Base-by-base conservation (phyloP, 2,329 filamentous ascomycete species). In the Pyrenophora tritici-repentis region DNA sequence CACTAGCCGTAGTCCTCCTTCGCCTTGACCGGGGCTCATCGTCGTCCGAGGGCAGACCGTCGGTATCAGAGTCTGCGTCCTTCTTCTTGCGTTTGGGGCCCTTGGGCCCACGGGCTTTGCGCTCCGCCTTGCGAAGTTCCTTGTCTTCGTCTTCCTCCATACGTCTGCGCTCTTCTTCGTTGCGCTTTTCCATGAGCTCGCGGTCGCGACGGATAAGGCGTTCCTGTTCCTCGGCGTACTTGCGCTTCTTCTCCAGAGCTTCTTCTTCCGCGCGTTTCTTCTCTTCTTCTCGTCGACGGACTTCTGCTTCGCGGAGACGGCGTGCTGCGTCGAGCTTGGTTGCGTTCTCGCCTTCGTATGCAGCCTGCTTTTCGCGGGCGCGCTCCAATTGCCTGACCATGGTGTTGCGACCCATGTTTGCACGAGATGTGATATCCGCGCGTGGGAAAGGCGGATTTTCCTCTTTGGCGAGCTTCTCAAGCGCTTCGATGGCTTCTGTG, bases 341-440 rank as follows among this genome's bases (percentile, higher is more conserved):
- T 31, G 91, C 90, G 71, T 97, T 97, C 78, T 90, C 91, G 65
- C 91, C 88, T 73, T 99, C 94, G 73, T 96, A 97, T 57, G 95
- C 90, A 56, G 85, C 87, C 72, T 99, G 94, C 61, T 85, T 88
- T 59, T 90, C 86, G 40, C 93, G 84, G 4, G 90, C 88, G 65
- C 91, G 86, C 66, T 95, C 90, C 10, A 99, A 83, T 73, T 99
- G 93, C 65, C 90, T 91, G 59, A 90, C 88, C 77, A 96, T 90
- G 1, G 95, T 99, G 72, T 97, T 96, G 54, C 89, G 87, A 59
- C 91, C 92, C 94, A 99, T 99, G 79, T 90, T 96, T 36, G 94
- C 93, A 68, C 95, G 91, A 75, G 95, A 90, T 73, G 97, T 93
- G 31, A 99, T 85, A 62, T 97, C 91, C 53, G 88, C 83, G 63